Percentiles rank a stretch among this genome's conserved stretches.
These are phyloP conservation scores for Phyllosticta citrichinensis DNA, from an alignment of 2,329 filamentous ascomycete species.

Conservation along the genomic window DNA sequence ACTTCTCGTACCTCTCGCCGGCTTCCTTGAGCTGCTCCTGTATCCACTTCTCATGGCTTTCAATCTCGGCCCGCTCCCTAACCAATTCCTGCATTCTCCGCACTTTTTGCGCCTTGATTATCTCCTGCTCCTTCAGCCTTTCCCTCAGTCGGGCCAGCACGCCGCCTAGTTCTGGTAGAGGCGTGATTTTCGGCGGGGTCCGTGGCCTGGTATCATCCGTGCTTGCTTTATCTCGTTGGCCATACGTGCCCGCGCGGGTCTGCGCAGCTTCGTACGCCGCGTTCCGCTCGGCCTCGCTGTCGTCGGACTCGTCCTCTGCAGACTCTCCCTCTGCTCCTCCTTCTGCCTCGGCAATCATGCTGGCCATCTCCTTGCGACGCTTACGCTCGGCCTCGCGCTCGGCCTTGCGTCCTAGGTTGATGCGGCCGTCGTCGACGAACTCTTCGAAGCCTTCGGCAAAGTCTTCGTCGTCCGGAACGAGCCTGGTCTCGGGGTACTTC, in stretches of 20 bases:
- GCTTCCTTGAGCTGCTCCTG: constrained; percentile 73
- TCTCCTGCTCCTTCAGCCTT: constrained; percentile 53
- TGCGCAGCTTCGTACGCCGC: constrained; percentile 83
- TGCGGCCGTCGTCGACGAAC: constrained; percentile 73
- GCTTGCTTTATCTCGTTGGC: constrained; percentile 28
- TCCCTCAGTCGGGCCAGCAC: constrained; percentile 55
- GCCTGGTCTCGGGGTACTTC: constrained; percentile 56
- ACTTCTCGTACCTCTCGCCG: constrained; percentile 57
- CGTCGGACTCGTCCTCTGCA: constrained; percentile 60
- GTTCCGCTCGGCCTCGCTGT: constrained; percentile 52
- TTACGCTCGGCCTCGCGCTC: constrained; percentile 58
- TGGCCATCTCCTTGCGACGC: constrained; percentile 68
- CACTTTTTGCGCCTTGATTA: constrained; percentile 46
- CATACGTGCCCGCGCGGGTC: constrained; percentile 77
- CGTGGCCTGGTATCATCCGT: constrained; percentile 38
- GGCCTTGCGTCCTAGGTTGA: constrained; percentile 68
- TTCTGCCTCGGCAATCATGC: constrained; percentile 73
- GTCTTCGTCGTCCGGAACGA: constrained; percentile 82
- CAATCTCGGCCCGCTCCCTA: constrained; percentile 58
- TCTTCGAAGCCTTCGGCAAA: constrained; percentile 89
- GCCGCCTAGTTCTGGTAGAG: constrained; percentile 62
- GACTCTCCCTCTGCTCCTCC: constrained; percentile 38
- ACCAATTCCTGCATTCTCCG: constrained; percentile 56
- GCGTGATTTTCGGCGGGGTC: constrained; percentile 64
- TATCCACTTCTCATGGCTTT: constrained; percentile 64